These are phyloP conservation scores for Colletotrichum siamense DNA, from an alignment of 2,329 filamentous ascomycete species.

Conservation along the genomic window DNA sequence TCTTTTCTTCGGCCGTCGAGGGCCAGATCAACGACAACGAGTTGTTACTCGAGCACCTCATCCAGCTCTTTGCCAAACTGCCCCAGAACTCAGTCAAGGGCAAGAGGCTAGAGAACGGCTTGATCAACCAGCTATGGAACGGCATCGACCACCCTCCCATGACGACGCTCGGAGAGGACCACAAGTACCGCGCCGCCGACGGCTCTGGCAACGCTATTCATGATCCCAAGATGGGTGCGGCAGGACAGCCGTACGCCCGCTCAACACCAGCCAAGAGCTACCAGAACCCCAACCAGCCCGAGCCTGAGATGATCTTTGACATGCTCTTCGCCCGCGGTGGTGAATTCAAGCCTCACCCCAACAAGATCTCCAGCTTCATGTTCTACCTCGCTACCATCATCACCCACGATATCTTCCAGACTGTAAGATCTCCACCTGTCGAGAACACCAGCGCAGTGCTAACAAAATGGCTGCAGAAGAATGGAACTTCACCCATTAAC, in stretches of 20 bases:
- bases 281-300: slow-evolving; percentile 22
- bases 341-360: slow-evolving; percentile 32
- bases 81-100: slow-evolving; percentile 18
- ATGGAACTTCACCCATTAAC: slow-evolving; percentile 31
- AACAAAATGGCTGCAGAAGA: slow-evolving; percentile 26
- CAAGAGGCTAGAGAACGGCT: slow-evolving; percentile 18
- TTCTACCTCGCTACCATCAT: slow-evolving; percentile 57
- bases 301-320: slow-evolving; percentile 25
- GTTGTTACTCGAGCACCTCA: slow-evolving; percentile 21
- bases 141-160: slow-evolving; percentile 24
- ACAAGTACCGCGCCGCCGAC: slow-evolving; percentile 25
- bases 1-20: slow-evolving; percentile 14
- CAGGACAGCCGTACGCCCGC: slow-evolving; percentile 22
- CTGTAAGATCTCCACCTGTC: not conserved
- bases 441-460: slow-evolving; percentile 6
- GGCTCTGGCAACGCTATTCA: slow-evolving; percentile 25
- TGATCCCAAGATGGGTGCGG: slow-evolving; percentile 21
- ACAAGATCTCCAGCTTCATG: slow-evolving; percentile 49
- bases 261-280: slow-evolving; percentile 18
- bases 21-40: slow-evolving; percentile 22
- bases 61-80: slow-evolving; percentile 23
- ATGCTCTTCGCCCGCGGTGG: slow-evolving; percentile 21
- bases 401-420: slow-evolving; percentile 56
- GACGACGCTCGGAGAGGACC: slow-evolving; percentile 18
- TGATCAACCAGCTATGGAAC: slow-evolving; percentile 24